phyloP scores from a whole-genome alignment of 169 alveolate species.

The Amoebophrya sp. region DNA sequence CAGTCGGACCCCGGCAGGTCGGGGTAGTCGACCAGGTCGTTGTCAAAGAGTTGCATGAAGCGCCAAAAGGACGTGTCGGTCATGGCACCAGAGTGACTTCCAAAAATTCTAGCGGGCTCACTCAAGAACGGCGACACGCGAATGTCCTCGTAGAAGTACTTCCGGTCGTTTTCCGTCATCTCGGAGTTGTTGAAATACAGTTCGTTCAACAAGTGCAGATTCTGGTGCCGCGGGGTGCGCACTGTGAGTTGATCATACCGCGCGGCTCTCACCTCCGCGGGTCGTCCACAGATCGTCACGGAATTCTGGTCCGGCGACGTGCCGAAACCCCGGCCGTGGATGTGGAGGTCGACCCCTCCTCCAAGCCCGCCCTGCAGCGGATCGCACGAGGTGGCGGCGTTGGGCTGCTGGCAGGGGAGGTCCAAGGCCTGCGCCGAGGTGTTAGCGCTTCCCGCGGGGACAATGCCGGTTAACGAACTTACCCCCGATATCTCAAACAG shows the following conservation, averaged over 20 bases:
- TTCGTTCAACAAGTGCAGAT: not conserved
- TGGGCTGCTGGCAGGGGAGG: no score
- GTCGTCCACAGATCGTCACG: not conserved
- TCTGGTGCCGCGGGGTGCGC: not conserved
- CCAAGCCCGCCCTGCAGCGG: not conserved
- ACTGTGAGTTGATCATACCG: not conserved
- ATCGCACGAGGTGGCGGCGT: not conserved
- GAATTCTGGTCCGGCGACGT: not conserved
- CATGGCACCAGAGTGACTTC: not conserved
- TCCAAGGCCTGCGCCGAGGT: no score
- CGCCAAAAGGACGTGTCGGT: not conserved
- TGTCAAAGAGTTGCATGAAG: not conserved
- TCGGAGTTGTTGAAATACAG: not conserved
- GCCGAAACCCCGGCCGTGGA: not conserved
- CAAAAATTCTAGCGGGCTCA: not conserved
- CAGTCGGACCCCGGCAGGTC: not conserved
- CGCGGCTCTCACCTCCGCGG: not conserved
- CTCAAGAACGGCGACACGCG: not conserved
- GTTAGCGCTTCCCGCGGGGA: no score
- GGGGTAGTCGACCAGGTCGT: not conserved
- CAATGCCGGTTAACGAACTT: no score
- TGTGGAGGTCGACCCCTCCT: not conserved
- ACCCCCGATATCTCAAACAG: not conserved
- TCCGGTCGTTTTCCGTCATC: not conserved
- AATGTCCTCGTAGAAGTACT: not conserved